Conservation (phyloP, 345 rosid genomes). For the Pistacia vera region DNA sequence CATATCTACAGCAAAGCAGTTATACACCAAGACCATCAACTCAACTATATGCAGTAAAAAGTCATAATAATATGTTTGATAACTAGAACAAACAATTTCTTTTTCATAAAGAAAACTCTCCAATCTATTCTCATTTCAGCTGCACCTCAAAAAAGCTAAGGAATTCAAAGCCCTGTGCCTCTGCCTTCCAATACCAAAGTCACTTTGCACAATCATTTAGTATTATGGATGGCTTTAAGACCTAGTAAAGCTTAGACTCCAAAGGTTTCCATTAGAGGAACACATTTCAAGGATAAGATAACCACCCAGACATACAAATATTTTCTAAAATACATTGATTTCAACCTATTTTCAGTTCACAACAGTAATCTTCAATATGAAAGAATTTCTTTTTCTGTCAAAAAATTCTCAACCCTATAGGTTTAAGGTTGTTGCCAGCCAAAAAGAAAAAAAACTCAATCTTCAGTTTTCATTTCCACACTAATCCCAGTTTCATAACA, state of each 20-base stretch:
- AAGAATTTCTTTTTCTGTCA: no score
- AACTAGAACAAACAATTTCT: not conserved
- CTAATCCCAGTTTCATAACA: not conserved
- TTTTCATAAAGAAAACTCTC: not conserved
- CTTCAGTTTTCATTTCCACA: not conserved
- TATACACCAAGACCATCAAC: no score
- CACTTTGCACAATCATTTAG: not conserved
- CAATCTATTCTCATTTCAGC: not conserved
- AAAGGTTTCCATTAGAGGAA: not conserved
- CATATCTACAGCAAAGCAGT: no score
- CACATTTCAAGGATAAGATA: not conserved
- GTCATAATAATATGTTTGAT: not conserved
- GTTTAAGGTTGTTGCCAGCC: not conserved
- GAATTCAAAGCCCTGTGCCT: not conserved
- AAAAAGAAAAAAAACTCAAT: not conserved
- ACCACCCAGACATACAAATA: not conserved
- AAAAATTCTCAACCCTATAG: not conserved
- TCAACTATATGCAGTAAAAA: no score
- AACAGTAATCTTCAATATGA: not conserved
- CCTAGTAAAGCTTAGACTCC: not conserved
- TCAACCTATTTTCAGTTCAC: not conserved
- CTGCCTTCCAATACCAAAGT: constrained; percentile 5
- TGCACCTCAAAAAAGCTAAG: not conserved
- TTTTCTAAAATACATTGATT: not conserved
- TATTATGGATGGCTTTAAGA: not conserved